phyloP scores from a whole-genome alignment of 345 rosid species.

The Barbarea vulgaris region DNA sequence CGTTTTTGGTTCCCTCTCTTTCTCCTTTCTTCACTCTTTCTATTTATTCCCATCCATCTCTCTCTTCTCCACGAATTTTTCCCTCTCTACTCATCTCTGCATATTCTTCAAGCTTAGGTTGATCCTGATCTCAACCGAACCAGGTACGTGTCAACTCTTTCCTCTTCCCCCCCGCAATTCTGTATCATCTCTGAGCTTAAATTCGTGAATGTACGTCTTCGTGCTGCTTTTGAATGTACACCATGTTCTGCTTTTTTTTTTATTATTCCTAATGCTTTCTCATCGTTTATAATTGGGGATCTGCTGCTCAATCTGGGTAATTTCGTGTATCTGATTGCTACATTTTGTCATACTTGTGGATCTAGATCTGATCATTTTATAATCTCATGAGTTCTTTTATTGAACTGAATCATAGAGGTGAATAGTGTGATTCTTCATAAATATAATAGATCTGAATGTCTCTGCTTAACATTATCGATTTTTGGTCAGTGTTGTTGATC shows the following conservation, averaged over 20 bases:
- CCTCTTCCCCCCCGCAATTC: neutral
- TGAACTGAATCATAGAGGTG: neutral
- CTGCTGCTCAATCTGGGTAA: constrained; percentile 11
- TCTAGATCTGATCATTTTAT: constrained; percentile 29
- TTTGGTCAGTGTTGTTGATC: too few species aligned
- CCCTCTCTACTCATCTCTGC: constrained; percentile 5
- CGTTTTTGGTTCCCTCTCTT: constrained; percentile 34
- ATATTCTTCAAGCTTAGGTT: neutral
- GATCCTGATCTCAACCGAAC: constrained; percentile 10
- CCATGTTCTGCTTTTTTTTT: neutral
- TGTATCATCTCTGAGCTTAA: neutral
- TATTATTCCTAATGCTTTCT: neutral
- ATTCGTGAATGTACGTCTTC: neutral
- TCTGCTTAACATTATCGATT: too few species aligned
- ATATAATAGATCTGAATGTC: neutral
- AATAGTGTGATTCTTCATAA: neutral
- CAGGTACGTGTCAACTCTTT: constrained; percentile 29
- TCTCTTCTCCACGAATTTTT: neutral
- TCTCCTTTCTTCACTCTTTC: constrained; percentile 26
- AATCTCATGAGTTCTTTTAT: neutral
- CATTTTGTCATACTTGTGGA: constrained; percentile 22
- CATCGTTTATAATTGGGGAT: neutral
- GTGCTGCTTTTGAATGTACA: neutral
- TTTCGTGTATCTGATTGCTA: constrained; percentile 9
- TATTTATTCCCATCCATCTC: constrained; percentile 10